These are phyloP conservation scores for Globisporangium rhizosaccharum DNA, from an alignment of 352 stramenopile species.

Conservation along the genomic window DNA sequence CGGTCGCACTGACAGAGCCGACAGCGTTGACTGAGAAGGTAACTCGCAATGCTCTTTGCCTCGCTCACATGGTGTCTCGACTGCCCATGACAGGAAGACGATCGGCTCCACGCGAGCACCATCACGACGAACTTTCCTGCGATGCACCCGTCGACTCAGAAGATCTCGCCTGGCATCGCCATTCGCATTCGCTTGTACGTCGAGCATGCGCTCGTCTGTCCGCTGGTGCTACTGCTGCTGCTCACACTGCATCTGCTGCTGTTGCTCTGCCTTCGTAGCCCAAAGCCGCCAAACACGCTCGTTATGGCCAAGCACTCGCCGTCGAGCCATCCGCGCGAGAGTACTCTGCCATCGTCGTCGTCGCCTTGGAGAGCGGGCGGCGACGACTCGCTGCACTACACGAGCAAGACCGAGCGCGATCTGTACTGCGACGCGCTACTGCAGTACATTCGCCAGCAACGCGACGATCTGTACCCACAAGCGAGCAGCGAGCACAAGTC, in stretches of 20 bases:
- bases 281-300: slow-evolving; percentile 55
- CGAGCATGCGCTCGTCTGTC: background rate
- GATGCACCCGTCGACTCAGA: slow-evolving; percentile 73
- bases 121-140: slow-evolving; percentile 72
- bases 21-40: background rate
- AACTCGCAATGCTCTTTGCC: background rate
- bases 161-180: slow-evolving; percentile 47
- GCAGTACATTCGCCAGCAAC: slow-evolving; percentile 68
- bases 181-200: slow-evolving; percentile 72
- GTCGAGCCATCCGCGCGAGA: slow-evolving; percentile 10
- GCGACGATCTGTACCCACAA: slow-evolving; percentile 27
- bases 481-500: background rate
- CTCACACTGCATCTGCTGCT: background rate
- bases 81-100: slow-evolving; percentile 35
- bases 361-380: slow-evolving; percentile 29
- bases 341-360: background rate
- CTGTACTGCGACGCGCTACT: slow-evolving; percentile 65
- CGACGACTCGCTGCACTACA: slow-evolving; percentile 29
- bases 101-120: slow-evolving; percentile 54
- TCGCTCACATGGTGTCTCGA: too few relatives aligned
- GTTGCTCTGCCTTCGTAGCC: slow-evolving; percentile 17
- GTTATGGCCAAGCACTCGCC: slow-evolving; percentile 28
- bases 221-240: background rate
- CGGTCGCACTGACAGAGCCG: slow-evolving; percentile 1
- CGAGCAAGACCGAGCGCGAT: slow-evolving; percentile 47